Base-by-base conservation (phyloP, 345 rosid species). In the Isatis tinctoria region DNA sequence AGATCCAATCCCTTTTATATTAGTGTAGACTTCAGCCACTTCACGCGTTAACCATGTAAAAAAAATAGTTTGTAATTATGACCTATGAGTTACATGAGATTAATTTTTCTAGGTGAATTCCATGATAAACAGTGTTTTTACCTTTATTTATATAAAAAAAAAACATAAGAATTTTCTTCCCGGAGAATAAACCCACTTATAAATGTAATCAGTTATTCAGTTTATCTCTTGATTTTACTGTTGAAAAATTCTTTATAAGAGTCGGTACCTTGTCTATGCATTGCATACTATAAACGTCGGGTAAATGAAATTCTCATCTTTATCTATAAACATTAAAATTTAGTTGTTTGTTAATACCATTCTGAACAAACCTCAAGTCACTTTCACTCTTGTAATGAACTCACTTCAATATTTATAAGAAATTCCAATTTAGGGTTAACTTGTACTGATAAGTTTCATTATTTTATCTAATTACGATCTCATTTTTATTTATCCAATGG, bases 281-380 rank as follows among this genome's bases (percentile, higher is more conserved):
- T 57, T 57, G 43, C 41, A 45, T 57, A 45, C 78, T 45, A 74
- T 33, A 74, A 65, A 74, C 47, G 58, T 33, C 30, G 28, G 39
- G 70, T 43, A 54, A 53, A 64, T 73, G 58, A 65, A 54, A 20
- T 63, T 65, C 40, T 35, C 65, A 65, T 74, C 33, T 65, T 63
- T 45, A 35, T 54, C 35, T 16, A 73, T 27, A 63, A 30, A 53
- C 13, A 22, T 44, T 24, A 44, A 43, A 43, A n/a, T 11, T 14
- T 41, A 20, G 36, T 53, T 37, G 45, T 32, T 72, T 62, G 41
- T 36, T 16, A 26, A 26, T 72, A 49, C 14, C 49, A 49, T 37
- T 16, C 22, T 27, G 28, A 36, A 39, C 43, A 40, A 62, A 22
- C 53, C 24, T 18, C 54, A 12, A 1, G 47, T 64, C 65, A 64